Evolutionary conservation across 306 rosid genomes (phyloP).

Genomic region (Cicer arietinum): DNA sequence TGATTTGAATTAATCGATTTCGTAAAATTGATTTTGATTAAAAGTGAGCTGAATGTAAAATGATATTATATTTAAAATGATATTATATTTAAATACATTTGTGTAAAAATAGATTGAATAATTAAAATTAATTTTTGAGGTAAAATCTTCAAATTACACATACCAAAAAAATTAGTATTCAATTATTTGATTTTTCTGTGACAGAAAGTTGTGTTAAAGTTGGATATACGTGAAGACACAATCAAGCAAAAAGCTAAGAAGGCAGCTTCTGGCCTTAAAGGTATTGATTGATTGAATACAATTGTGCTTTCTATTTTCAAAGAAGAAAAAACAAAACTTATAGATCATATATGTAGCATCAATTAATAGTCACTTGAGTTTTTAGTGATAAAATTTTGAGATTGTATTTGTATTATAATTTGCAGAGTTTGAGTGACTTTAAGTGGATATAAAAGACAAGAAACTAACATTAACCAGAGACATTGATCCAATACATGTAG

Average conservation of each 20-base stretch:
- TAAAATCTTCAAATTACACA: too few relatives aligned
- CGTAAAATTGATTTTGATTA: too few relatives aligned
- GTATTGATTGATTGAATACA: slow-evolving; percentile 39
- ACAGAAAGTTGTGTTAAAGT: slow-evolving; percentile 66
- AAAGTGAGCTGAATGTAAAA: too few relatives aligned
- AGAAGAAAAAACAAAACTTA: background rate
- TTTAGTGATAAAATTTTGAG: background rate
- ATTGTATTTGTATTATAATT: slow-evolving; percentile 21
- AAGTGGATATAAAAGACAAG: slow-evolving; percentile 63
- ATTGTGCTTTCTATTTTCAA: background rate
- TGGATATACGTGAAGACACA: slow-evolving; percentile 56
- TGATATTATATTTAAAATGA: too few relatives aligned
- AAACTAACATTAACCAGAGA: slow-evolving; percentile 65
- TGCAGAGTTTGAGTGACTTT: slow-evolving; percentile 63
- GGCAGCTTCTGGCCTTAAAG: slow-evolving; percentile 63
- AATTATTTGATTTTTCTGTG: slow-evolving; percentile 8
- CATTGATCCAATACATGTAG: slow-evolving; percentile 60
- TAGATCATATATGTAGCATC: background rate
- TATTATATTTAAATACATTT: too few relatives aligned
- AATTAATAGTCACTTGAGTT: background rate
- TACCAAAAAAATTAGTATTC: background rate
- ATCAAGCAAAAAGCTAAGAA: slow-evolving; percentile 62
- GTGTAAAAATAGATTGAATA: too few relatives aligned
- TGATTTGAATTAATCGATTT: too few relatives aligned
- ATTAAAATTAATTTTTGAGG: too few relatives aligned